Evolutionary conservation across 2,329 filamentous ascomycete genomes (phyloP), one percentile per base, ranked within the genome.

Genomic region (Immersiporthe knoxdaviesiana): DNA sequence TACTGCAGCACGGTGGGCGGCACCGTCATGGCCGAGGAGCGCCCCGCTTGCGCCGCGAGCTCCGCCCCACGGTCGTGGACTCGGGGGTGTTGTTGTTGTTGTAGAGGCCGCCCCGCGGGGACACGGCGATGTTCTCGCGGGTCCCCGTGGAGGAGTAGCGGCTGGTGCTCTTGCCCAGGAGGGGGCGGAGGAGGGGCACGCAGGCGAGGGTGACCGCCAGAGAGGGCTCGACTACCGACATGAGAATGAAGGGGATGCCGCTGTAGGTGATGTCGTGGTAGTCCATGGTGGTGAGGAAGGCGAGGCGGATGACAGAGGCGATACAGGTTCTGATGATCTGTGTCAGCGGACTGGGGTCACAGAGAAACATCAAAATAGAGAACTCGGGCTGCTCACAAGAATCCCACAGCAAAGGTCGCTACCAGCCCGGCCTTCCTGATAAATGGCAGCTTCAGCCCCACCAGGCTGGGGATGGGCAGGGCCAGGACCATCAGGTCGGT

Each of bases 161-260:
- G 7, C 41, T 64, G 21, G 39, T 37, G 11, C 35, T 10, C 5
- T 70, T 75, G 35, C 71, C 77, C 4, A 83, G 73, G 10, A 84
- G 74, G 5, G 82, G 80, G 1, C 80, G 78, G 54, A 82, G 73
- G n/a, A 81, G 75, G 0, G 81, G 80, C 32, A 82, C 74, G 65
- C 79, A 83, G 54, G 79, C 78, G n/a, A 79, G 72, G 7, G 77
- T 78, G 8, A 83, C 76, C 37, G 76, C 80, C 37, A 83, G 74
- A 52, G 76, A 77, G 7, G 79, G 80, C 73, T 82, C 81, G 75
- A 78, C n/a, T 16, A 75, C 76, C 11, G 76, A 78, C 66, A 68
- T 68, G 41, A 68, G 62, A 11, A 68, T 37, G 61, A 68, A 68
- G 1, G 66, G 66, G 12, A 68, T 24, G 52, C 61, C 61, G 41